A percentile compares a stretch with the other conserved stretches of the same genome.
Evolutionary conservation across 2,329 filamentous ascomycete species (phyloP).

Genomic region (Hortaea werneckii): DNA sequence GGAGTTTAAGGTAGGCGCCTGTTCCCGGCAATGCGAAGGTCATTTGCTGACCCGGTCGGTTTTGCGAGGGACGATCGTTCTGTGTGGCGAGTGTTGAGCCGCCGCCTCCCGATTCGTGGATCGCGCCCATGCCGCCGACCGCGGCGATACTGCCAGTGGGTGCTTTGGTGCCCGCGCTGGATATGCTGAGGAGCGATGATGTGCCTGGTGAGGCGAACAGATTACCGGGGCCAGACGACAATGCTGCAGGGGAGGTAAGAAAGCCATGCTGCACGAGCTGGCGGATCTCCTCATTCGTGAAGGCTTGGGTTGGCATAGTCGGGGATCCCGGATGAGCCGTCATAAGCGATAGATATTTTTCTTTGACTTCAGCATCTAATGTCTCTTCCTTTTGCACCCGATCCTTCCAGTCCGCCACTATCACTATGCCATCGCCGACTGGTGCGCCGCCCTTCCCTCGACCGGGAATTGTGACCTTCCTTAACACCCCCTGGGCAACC

Average conservation of each 20-base stretch:
- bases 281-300: conserved; percentile 42
- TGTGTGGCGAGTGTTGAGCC: conserved; percentile 23
- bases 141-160: conserved; percentile 60
- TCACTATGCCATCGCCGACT: conserved; percentile 55
- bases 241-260: conserved; percentile 43
- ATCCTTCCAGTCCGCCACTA: conserved; percentile 45
- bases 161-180: conserved; percentile 50
- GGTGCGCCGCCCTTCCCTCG: conserved; percentile 47
- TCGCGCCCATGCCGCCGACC: conserved; percentile 56
- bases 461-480: conserved; percentile 54
- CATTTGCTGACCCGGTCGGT: conserved; percentile 20
- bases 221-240: conserved; percentile 27
- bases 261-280: conserved; percentile 57
- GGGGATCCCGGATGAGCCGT: conserved; percentile 40
- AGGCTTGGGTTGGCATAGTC: conserved; percentile 29
- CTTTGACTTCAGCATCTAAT: conserved; percentile 32
- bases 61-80: conserved; percentile 12
- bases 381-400: conserved; percentile 14
- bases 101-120: conserved; percentile 54
- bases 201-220: conserved; percentile 33
- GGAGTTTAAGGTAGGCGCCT: conserved; percentile 57
- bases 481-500: conserved; percentile 44
- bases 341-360: conserved; percentile 45
- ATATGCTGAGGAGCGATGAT: conserved; percentile 32
- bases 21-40: conserved; percentile 57